Percentiles rank a stretch among this genome's conserved stretches.
Conservation (phyloP, 2,329 filamentous ascomycete genomes). For the Penicillium sp. region DNA sequence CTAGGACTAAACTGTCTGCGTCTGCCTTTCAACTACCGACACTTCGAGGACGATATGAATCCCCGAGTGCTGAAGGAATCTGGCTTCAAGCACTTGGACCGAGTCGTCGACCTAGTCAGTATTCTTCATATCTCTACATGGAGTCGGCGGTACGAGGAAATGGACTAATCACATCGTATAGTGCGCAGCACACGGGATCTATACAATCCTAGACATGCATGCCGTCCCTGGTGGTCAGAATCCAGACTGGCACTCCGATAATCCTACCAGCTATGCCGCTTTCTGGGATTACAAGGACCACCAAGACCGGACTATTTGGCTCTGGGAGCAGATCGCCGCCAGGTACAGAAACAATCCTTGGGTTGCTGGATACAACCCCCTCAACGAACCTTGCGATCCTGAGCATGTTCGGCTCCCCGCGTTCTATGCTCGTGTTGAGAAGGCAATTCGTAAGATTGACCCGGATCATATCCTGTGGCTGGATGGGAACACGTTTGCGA, state of each 20-base stretch:
- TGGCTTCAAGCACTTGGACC: constrained; percentile 50
- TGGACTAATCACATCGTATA: constrained; percentile 4
- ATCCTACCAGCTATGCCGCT: constrained; percentile 43
- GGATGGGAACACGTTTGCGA: constrained; percentile 47
- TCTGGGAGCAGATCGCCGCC: constrained; percentile 49
- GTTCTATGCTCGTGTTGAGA: constrained; percentile 49
- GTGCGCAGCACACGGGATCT: constrained; percentile 49
- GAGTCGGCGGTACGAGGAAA: not conserved
- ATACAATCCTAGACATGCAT: constrained; percentile 53
- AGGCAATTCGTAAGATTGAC: constrained; percentile 47
- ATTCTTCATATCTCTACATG: not conserved
- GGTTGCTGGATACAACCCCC: constrained; percentile 53
- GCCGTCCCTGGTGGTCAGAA: constrained; percentile 51
- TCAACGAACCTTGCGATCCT: constrained; percentile 53
- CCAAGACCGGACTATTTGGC: constrained; percentile 50
- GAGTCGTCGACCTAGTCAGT: constrained; percentile 44
- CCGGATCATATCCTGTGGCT: constrained; percentile 48
- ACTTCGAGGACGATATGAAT: constrained; percentile 51
- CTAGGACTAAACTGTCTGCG: constrained; percentile 58
- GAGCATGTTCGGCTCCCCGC: constrained; percentile 45
- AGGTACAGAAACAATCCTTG: constrained; percentile 47
- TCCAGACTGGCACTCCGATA: constrained; percentile 52
- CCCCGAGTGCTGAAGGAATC: constrained; percentile 44
- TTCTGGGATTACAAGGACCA: constrained; percentile 54
- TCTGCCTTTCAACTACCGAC: constrained; percentile 60